Percentiles rank a stretch among this genome's conserved stretches.
Evolutionary conservation across 768 basidiomycete species (phyloP).

Genomic region (Leccinum incarnatum): DNA sequence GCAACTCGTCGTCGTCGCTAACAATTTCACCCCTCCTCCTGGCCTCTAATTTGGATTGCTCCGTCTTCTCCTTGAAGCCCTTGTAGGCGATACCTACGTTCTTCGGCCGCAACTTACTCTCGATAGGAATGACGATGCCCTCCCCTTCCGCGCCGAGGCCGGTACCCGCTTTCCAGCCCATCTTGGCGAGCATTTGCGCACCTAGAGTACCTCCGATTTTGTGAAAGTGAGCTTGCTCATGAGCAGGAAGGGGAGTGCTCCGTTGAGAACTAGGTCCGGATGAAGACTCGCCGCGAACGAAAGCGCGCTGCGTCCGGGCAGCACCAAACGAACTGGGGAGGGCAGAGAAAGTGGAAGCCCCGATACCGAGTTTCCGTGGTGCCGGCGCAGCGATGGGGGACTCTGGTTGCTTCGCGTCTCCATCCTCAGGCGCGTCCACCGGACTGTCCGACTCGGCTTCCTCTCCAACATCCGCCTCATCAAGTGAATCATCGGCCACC

Average conservation of each 20-base stretch:
- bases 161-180: constrained; percentile 88
- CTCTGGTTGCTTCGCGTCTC: constrained; percentile 32
- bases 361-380: constrained; percentile 19
- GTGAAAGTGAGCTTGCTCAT: constrained; percentile 79
- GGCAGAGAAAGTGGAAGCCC: constrained; percentile 24
- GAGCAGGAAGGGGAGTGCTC: constrained; percentile 51
- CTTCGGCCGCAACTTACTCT: constrained; percentile 80
- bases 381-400: constrained; percentile 29
- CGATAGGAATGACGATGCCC: constrained; percentile 87
- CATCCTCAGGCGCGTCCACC: constrained; percentile 34
- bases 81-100: constrained; percentile 85
- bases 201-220: constrained; percentile 78
- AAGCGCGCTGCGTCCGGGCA: constrained; percentile 43
- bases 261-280: constrained; percentile 41
- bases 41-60: constrained; percentile 80
- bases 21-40: constrained; percentile 50
- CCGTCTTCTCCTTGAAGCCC: constrained; percentile 87
- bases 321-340: constrained; percentile 40
- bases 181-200: constrained; percentile 87
- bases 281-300: constrained; percentile 52
- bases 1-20: too few relatives aligned
- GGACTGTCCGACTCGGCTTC: constrained; percentile 33
- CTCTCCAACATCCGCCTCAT: constrained; percentile 38
- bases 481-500: constrained; percentile 21
- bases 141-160: constrained; percentile 74